Evolutionary conservation across 345 rosid species (phyloP), one percentile per base, ranked within the genome.

Genomic region (Pistacia vera): DNA sequence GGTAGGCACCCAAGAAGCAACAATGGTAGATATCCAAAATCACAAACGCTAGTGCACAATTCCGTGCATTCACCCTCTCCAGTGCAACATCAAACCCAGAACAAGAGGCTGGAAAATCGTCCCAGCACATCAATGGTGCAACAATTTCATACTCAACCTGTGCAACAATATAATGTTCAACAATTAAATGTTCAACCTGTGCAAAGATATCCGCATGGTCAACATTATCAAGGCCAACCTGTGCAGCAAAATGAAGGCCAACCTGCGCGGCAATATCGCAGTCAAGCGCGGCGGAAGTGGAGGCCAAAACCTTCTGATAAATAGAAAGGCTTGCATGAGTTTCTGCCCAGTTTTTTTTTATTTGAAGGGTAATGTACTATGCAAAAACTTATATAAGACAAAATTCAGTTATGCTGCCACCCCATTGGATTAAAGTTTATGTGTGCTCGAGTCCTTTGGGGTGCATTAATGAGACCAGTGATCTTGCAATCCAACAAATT

Each of bases 261-360:
- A 44, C 22, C 16, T 2, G 44, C 49, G 18, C 60, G 22, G 35
- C 76, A 36, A 33, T 14, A 48, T 35, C 38, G 75, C 3, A 54
- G 69, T 38, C 81, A 71, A 73, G 83, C 69, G 8, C 86, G 70
- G 74, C 75, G 70, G 72, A 60, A 44, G 33, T 90, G 97, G 97
- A 85, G 84, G 81, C 90, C 88, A 6, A 88, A 79, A 81, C 8
- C 73, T 79, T 16, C 38, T 52, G 81, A 82, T 33, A 74, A 30
- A 59, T 73, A 80, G 69, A 48, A 35, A 55, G 46, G 54, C 8
- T 28, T 30, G 48, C 25, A 2, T 9, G 55, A 57, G 25, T 2
- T 38, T 7, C 10, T 78, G 58, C n/a, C 30, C 6, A 8, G 10
- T 28, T 49, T 4, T 13, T 65, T 36, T 38, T 58, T 7, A 16